These are phyloP conservation scores for Aspergillus fumigatus DNA, from an alignment of 2,329 filamentous ascomycete genomes.

Conservation along the genomic window DNA sequence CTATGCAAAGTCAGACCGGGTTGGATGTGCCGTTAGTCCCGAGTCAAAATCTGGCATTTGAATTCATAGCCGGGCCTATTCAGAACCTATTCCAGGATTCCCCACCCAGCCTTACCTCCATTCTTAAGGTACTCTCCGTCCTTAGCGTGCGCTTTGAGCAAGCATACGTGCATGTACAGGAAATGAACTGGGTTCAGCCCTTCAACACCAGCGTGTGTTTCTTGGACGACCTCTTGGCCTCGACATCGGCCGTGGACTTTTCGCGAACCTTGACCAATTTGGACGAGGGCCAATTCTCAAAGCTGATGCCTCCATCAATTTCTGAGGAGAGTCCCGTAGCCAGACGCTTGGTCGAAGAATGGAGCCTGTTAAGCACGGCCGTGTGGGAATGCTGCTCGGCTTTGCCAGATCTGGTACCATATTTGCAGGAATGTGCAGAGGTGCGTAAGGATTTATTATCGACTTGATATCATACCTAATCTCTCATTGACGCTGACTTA, in stretches of 20 bases:
- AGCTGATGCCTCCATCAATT: constrained; percentile 22
- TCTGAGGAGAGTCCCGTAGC: constrained; percentile 19
- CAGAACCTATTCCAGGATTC: constrained; percentile 33
- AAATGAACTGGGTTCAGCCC: constrained; percentile 31
- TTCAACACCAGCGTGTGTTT: constrained; percentile 31
- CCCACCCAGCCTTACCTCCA: constrained; percentile 24
- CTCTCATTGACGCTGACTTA: constrained; percentile 1
- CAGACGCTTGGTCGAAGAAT: constrained; percentile 21
- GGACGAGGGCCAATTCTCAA: constrained; percentile 29
- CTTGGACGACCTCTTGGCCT: constrained; percentile 31
- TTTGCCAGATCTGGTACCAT: constrained; percentile 28
- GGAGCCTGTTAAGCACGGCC: constrained; percentile 28
- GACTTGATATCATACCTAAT: constrained; percentile 1
- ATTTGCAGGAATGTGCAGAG: constrained; percentile 32
- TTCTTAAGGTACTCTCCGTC: constrained; percentile 35
- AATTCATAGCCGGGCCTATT: constrained; percentile 37
- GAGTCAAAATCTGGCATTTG: constrained; percentile 19
- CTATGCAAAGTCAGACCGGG: constrained; percentile 15
- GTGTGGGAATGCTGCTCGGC: constrained; percentile 38
- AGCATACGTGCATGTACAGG: constrained; percentile 29
- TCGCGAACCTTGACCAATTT: constrained; percentile 27
- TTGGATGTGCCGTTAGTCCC: constrained; percentile 8
- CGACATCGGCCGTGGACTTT: constrained; percentile 28
- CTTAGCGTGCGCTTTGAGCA: constrained; percentile 32
- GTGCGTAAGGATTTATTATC: constrained; percentile 19